Evolutionary conservation across 148 eudicot species (phyloP).

Genomic region (Persicaria maculosa): DNA sequence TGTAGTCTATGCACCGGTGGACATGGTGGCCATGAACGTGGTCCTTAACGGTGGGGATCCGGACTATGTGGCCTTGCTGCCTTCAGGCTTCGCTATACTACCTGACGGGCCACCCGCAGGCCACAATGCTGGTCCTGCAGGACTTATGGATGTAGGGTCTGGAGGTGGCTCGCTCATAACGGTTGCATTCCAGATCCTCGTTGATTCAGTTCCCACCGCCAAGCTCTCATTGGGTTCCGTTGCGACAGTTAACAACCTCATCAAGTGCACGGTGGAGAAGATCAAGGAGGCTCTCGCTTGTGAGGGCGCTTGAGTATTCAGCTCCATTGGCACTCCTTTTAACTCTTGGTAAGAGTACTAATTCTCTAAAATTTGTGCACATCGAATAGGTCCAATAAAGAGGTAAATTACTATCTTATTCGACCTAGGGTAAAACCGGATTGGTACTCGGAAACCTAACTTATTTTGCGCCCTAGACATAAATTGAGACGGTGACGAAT

Average conservation of each 20-base stretch:
- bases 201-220: conserved; percentile 95
- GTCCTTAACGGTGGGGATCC: conserved; percentile 93
- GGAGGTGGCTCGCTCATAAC: conserved; percentile 85
- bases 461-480: too few species aligned
- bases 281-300: conserved; percentile 45
- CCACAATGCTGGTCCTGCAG: conserved; percentile 22
- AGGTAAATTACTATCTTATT: too few species aligned
- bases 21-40: conserved; percentile 94
- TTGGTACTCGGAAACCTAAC: too few species aligned
- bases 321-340: background rate
- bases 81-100: conserved; percentile 93
- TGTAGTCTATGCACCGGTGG: conserved; percentile 94
- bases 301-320: conserved; percentile 8
- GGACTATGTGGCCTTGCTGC: conserved; percentile 87
- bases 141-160: conserved; percentile 40
- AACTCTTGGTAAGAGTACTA: background rate
- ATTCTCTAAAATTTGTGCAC: background rate
- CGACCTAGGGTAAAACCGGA: too few species aligned
- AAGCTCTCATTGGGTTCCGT: conserved; percentile 93
- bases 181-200: conserved; percentile 91
- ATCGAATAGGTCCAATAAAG: too few species aligned
- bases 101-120: conserved; percentile 63
- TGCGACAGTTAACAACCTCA: conserved; percentile 89
- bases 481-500: too few species aligned
- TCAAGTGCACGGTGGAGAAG: conserved; percentile 96